A percentile compares a stretch with the other conserved stretches of the same genome.
phyloP scores from a whole-genome alignment of 2,329 filamentous ascomycete genomes.

The Penicillium aurantiogriseum region DNA sequence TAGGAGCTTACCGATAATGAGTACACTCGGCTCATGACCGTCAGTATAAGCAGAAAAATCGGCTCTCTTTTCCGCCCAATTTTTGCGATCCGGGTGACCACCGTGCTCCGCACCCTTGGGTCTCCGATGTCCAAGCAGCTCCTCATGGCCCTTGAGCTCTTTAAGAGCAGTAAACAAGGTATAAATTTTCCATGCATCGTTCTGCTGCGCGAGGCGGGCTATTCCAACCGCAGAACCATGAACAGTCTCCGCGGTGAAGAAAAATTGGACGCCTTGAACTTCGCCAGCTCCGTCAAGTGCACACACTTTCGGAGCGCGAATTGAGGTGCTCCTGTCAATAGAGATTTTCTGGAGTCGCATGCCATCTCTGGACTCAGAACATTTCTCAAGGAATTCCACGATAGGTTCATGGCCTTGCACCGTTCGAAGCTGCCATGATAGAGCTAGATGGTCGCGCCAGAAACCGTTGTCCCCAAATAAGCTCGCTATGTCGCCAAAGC shows the following conservation, averaged over 20 bases:
- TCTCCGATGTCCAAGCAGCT: background rate
- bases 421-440: background rate
- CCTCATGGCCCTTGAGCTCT: background rate
- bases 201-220: background rate
- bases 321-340: background rate
- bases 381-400: background rate
- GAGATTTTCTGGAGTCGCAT: background rate
- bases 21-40: background rate
- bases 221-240: background rate
- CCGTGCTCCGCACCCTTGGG: background rate
- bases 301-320: background rate
- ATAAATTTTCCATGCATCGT: background rate
- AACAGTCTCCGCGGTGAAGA: background rate
- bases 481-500: background rate
- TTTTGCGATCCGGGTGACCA: background rate
- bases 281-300: background rate
- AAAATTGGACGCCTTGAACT: background rate
- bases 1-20: background rate
- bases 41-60: background rate
- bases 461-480: background rate
- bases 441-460: background rate
- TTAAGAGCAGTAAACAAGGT: background rate
- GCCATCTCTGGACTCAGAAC: background rate
- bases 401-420: background rate
- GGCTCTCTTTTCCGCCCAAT: background rate